phyloP scores from a whole-genome alignment of 345 rosid genomes.

The Draba incana region DNA sequence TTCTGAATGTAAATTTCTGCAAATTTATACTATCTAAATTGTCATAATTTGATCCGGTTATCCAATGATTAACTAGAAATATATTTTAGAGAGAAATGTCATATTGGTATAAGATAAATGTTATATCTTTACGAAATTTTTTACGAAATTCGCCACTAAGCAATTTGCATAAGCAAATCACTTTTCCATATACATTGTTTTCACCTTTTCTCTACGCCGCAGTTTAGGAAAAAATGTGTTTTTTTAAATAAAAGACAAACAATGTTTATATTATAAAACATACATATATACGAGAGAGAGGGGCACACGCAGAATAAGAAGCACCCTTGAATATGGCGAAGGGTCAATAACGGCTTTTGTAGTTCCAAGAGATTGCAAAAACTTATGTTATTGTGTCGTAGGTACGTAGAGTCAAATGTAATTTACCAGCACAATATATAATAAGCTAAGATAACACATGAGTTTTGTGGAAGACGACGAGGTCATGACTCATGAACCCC shows the following conservation, averaged over 20 bases:
- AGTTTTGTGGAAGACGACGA: conserved; percentile 31
- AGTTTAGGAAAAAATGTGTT: not conserved
- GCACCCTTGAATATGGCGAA: conserved; percentile 38
- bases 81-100: not conserved
- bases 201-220: not conserved
- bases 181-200: not conserved
- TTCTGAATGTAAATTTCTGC: no score
- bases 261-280: not conserved
- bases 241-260: not conserved
- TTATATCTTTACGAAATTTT: conserved; percentile 12
- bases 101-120: not conserved
- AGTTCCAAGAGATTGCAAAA: conserved; percentile 38
- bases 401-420: conserved; percentile 33
- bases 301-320: conserved; percentile 15
- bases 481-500: conserved; percentile 36
- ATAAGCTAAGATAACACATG: conserved; percentile 30
- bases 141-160: conserved; percentile 23
- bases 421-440: conserved; percentile 7
- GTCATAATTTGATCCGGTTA: no score
- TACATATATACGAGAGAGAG: conserved; percentile 4
- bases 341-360: conserved; percentile 42
- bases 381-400: conserved; percentile 27
- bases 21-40: no score
- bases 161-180: conserved; percentile 25
- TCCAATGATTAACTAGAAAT: no score